These are phyloP conservation scores for Porcisia hertigi DNA, from an alignment of 208 protist species.

Conservation along the genomic window DNA sequence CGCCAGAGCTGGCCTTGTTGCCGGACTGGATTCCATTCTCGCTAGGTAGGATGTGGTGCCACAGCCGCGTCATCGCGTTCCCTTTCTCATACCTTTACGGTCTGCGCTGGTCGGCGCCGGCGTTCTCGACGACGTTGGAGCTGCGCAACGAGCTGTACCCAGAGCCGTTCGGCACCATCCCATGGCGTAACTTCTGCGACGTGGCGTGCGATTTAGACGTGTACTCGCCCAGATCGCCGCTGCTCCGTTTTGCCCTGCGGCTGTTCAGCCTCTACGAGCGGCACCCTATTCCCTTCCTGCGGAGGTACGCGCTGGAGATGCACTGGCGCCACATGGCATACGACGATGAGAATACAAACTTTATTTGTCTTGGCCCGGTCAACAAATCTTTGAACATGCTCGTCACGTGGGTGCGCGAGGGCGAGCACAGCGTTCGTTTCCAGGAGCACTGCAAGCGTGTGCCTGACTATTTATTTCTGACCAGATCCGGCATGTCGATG, in stretches of 20 bases:
- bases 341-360: slow-evolving; percentile 96
- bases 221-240: slow-evolving; percentile 87
- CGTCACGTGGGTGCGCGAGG: slow-evolving; percentile 90
- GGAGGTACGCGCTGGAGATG: slow-evolving; percentile 76
- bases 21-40: slow-evolving; percentile 93
- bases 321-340: slow-evolving; percentile 93
- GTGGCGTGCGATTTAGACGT: slow-evolving; percentile 83
- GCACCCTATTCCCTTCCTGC: slow-evolving; percentile 64
- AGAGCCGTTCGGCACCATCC: slow-evolving; percentile 76
- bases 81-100: slow-evolving; percentile 98
- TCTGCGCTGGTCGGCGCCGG: slow-evolving; percentile 53
- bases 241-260: slow-evolving; percentile 59
- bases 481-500: slow-evolving; percentile 96
- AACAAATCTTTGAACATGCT: slow-evolving; percentile 98
- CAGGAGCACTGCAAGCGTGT: slow-evolving; percentile 89
- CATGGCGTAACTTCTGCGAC: slow-evolving; percentile 79
- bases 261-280: slow-evolving; percentile 76
- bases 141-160: slow-evolving; percentile 93
- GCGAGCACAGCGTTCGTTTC: slow-evolving; percentile 81
- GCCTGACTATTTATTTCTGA: slow-evolving; percentile 96
- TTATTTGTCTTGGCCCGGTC: slow-evolving; percentile 96
- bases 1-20: slow-evolving; percentile 94
- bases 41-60: slow-evolving; percentile 93
- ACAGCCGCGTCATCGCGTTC: slow-evolving; percentile 96
- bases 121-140: slow-evolving; percentile 59